Evolutionary conservation across 495 filamentous ascomycete genomes (phyloP), one percentile per base, ranked within the genome.

Genomic region (Podospora anserina): DNA sequence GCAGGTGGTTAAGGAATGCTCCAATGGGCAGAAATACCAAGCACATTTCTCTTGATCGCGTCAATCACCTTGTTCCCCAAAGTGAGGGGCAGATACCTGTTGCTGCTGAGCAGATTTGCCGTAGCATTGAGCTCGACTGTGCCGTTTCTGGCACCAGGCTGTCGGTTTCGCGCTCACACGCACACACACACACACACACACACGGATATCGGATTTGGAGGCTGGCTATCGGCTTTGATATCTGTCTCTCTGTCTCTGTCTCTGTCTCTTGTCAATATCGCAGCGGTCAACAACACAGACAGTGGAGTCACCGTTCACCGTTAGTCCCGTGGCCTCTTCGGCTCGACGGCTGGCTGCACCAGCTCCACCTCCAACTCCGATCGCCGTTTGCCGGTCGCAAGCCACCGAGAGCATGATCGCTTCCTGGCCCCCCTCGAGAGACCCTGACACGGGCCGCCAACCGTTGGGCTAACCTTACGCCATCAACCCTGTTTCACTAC

Each of bases 21-120:
- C 65, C 65, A 67, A 63, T 63, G 18, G 27, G 61, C 59, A 61
- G 59, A 32, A 18, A 32, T 19, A 61, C 59, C 59, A 63, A 63
- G 30, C 32, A 44, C 6, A 23, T 49, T 49, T 49, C 39, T 49
- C 39, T 49, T 49, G 39, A 49, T 49, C 39, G 39, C 39, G 55
- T 20, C 55, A 15, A 26, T 7, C n/a, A 15, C n/a, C 55, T 20
- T 19, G 55, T 58, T 32, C 30, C 55, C 55, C 7, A 58, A 58
- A 58, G 55, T 58, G 55, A 58, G 55, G 23, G 55, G 55, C 55
- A 58, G 55, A 58, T 58, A 58, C 16, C 55, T 19, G n/a, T 11
- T 20, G 19, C 54, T 58, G 55, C n/a, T 58, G n/a, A 20, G 19
- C 39, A 49, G 39, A 49, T 49, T 49, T 49, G 39, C 55, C 23